Conservation (phyloP, 164 flowering plant species). For the Piper longum region DNA sequence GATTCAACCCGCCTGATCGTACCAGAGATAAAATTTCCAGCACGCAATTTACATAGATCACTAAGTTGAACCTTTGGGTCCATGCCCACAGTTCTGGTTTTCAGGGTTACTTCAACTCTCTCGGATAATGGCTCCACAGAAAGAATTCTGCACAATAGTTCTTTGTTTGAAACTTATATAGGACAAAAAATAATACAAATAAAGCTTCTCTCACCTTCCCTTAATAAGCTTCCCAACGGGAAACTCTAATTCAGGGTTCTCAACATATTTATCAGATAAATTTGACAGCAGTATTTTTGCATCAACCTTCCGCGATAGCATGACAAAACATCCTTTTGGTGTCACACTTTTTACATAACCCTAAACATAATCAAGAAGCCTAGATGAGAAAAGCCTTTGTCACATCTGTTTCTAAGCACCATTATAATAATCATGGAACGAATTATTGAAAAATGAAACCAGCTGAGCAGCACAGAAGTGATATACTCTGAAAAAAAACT, state of each 20-base stretch:
- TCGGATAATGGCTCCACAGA: conserved; percentile 78
- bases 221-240: conserved; percentile 70
- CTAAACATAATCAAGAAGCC: conserved; percentile 13
- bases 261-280: conserved; percentile 59
- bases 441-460: too few species aligned
- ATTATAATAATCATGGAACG: too few species aligned
- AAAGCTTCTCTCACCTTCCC: conserved; percentile 39
- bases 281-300: conserved; percentile 82
- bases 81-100: conserved; percentile 15
- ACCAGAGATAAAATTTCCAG: conserved; percentile 65
- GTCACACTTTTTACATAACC: conserved; percentile 78
- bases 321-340: conserved; percentile 79
- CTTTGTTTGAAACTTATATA: background rate
- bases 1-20: conserved; percentile 54
- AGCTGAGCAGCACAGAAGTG: too few species aligned
- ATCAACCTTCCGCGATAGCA: conserved; percentile 79
- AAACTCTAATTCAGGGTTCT: conserved; percentile 60
- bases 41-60: conserved; percentile 31
- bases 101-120: conserved; percentile 76
- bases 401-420: too few species aligned
- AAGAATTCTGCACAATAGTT: conserved; percentile 42
- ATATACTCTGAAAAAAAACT: too few species aligned
- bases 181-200: background rate
- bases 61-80: conserved; percentile 22
- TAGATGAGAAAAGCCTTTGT: background rate